A percentile compares a stretch with the other conserved stretches of the same genome.
phyloP scores from a whole-genome alignment of 306 rosid genomes.

The Crotalaria pallida region DNA sequence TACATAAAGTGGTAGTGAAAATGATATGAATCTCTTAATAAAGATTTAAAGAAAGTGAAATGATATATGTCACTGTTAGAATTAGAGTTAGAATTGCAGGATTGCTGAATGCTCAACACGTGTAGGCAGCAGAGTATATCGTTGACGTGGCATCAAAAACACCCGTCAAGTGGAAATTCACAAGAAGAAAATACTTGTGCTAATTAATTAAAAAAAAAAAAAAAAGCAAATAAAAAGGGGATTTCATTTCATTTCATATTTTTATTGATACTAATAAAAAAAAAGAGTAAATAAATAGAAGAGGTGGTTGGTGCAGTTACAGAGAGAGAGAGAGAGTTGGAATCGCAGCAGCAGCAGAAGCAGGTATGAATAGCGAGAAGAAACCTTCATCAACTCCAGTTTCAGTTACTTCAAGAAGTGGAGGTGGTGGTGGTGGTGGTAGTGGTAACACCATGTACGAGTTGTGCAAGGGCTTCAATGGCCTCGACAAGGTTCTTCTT shows the following conservation, averaged over 20 bases:
- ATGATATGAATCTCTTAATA: not conserved
- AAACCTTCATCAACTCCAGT: slow-evolving; percentile 1
- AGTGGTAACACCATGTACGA: slow-evolving; percentile 15
- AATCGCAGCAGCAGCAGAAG: not conserved
- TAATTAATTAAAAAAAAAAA: too few relatives aligned
- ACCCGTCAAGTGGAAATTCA: too few relatives aligned
- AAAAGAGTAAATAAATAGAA: not conserved
- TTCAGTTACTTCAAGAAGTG: not conserved
- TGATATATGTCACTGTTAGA: not conserved
- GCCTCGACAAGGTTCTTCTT: slow-evolving; percentile 50
- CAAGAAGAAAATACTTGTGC: too few relatives aligned
- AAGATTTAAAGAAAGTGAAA: not conserved
- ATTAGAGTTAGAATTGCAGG: not conserved
- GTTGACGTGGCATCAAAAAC: not conserved
- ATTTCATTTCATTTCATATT: too few relatives aligned
- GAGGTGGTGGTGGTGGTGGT: not conserved
- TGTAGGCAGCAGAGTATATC: not conserved
- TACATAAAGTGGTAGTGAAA: not conserved
- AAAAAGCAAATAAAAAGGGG: not conserved
- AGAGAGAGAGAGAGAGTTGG: not conserved
- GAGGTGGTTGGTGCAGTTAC: not conserved
- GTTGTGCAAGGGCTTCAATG: slow-evolving; percentile 55
- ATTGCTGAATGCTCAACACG: not conserved
- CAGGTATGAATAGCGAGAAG: slow-evolving; percentile 48
- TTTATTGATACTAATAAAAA: not conserved